These are phyloP conservation scores for Pichia scutulata DNA, from an alignment of 805 yeast species.

Conservation along the genomic window DNA sequence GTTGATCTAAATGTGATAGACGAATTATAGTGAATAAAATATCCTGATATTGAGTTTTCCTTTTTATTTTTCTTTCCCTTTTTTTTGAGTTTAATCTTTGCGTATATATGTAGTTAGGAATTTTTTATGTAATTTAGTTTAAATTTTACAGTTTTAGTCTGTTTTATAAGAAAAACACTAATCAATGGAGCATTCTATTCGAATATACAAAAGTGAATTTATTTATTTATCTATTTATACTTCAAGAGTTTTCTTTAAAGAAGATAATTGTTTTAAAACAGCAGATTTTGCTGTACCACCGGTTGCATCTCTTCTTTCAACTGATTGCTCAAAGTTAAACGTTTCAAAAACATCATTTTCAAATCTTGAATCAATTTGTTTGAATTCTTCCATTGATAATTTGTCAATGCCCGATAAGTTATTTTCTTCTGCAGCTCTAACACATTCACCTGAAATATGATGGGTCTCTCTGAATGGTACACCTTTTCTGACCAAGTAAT, in stretches of 20 bases:
- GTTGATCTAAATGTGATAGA: not conserved
- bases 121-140: not conserved
- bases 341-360: conserved; percentile 71
- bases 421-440: conserved; percentile 76
- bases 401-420: conserved; percentile 80
- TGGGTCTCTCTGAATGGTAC: conserved; percentile 99
- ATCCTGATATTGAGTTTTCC: too few species aligned
- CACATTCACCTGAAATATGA: conserved; percentile 98
- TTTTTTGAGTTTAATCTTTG: not conserved
- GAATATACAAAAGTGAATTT: not conserved
- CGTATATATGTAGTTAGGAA: not conserved
- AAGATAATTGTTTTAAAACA: conserved; percentile 62
- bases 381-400: conserved; percentile 67
- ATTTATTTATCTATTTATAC: not conserved
- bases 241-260: conserved; percentile 17
- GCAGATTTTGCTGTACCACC: conserved; percentile 97
- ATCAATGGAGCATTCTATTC: not conserved
- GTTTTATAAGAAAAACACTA: not conserved
- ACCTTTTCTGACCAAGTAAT: conserved; percentile 93
- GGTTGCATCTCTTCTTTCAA: conserved; percentile 91
- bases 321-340: conserved; percentile 89
- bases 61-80: not conserved
- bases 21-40: not conserved
- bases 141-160: not conserved
- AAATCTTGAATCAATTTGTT: conserved; percentile 74